Evolutionary conservation across 768 basidiomycete genomes (phyloP), one percentile per base, ranked within the genome.

Genomic region (Russula ochroleuca): DNA sequence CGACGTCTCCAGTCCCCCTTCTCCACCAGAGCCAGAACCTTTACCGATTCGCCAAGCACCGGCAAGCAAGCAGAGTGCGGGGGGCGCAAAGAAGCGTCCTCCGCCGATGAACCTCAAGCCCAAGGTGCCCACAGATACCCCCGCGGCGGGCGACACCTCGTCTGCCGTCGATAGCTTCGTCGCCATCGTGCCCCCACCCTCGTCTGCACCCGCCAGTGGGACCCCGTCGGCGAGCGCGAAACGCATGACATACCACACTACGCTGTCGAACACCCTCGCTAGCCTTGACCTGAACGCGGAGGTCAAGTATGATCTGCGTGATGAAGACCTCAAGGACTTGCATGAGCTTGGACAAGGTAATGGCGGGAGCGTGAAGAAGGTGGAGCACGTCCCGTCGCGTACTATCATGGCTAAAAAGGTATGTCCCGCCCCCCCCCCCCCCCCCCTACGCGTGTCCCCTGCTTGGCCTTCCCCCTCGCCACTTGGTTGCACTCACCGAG

Each of bases 321-420:
- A 88, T 69, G 94, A 96, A 73, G 97, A 98, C 73, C 78, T 99
- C 72, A 88, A 88, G 75, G 90, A 95, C 68, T 72, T 98, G 51
- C 83, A 85, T 59, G 97, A 99, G 75, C 81, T 99, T 3, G 97
- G 97, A 4, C 87, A 92, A 68, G 97, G 97, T 4, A 98, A 98
- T 71, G 95, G 97, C 1, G 97, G 97, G 59, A 97, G 95, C 59
- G 97, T 99, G 53, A 94, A 94, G 76, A 92, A 90, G 76, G 95
- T 97, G 19, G 86, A 95, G 75, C 97, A 99, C 72, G 80, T 84
- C 15, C 94, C 94, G 14, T 92, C 94, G 37, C 87, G 88, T 43
- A 93, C 86, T 17, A 83, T 94, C 69, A 98, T 99, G 96, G 97
- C 97, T 5, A 95, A 97, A 79, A 99, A 99, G 85, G 97, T 88